Evolutionary conservation across 2,329 filamentous ascomycete genomes (phyloP).

Genomic region (Phaeosphaeria sp.): DNA sequence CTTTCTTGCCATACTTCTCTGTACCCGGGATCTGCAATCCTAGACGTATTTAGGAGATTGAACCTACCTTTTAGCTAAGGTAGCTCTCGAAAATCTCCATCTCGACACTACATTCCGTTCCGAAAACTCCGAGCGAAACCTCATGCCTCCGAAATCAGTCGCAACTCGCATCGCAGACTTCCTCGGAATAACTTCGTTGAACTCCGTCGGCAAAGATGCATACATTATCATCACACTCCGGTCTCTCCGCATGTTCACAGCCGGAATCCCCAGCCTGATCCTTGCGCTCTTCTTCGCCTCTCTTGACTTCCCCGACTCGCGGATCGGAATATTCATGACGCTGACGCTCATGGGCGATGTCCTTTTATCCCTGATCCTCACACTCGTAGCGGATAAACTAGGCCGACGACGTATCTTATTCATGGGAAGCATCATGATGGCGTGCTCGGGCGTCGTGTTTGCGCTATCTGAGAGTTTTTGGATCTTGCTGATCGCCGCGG

Average conservation of each 20-base stretch:
- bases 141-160: conserved; percentile 3
- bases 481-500: conserved; percentile 45
- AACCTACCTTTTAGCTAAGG: neutral
- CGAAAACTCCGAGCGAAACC: neutral
- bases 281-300: conserved; percentile 49
- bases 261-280: conserved; percentile 47
- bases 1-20: neutral
- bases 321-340: conserved; percentile 51
- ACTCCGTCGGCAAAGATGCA: conserved; percentile 44
- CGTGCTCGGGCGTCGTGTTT: conserved; percentile 44
- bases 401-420: conserved; percentile 46
- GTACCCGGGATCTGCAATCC: no score
- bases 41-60: neutral
- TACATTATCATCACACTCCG: conserved; percentile 53
- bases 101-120: neutral
- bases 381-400: conserved; percentile 47
- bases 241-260: conserved; percentile 44
- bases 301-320: conserved; percentile 42
- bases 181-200: conserved; percentile 41
- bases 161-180: conserved; percentile 33
- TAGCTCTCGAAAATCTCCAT: neutral
- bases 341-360: conserved; percentile 51
- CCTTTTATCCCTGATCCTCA: conserved; percentile 44
- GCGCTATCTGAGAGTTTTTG: conserved; percentile 47
- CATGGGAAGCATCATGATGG: conserved; percentile 47